phyloP scores from a whole-genome alignment of 257 asterid species.

The Rhazya stricta region DNA sequence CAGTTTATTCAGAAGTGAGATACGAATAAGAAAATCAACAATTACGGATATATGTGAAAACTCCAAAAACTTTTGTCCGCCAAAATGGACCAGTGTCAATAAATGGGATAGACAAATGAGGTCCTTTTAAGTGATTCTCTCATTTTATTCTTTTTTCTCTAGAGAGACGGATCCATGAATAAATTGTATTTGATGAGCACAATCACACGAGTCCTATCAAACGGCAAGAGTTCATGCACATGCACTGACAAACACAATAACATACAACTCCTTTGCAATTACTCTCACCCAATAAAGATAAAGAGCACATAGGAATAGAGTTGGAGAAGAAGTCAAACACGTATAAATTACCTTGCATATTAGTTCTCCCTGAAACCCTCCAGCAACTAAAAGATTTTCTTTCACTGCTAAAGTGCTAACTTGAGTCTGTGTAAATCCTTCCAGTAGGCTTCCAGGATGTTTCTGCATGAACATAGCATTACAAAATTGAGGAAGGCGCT shows the following conservation, averaged over 20 bases:
- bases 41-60: not conserved
- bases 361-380: slow-evolving; percentile 96
- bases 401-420: slow-evolving; percentile 89
- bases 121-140: not conserved
- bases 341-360: slow-evolving; percentile 48
- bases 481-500: not conserved
- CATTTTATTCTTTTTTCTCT: not conserved
- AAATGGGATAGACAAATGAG: not conserved
- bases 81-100: not conserved
- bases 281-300: not conserved
- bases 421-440: slow-evolving; percentile 93
- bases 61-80: not conserved
- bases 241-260: not conserved
- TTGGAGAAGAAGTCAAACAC: not conserved
- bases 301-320: not conserved
- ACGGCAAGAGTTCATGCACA: not conserved
- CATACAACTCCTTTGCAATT: not conserved
- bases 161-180: too few species aligned
- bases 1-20: not conserved
- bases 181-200: not conserved
- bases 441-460: slow-evolving; percentile 90
- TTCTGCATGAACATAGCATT: slow-evolving; percentile 35
- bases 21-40: not conserved
- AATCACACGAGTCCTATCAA: not conserved
- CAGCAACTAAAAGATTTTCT: slow-evolving; percentile 86